Percentiles rank a stretch among this genome's conserved stretches.
These are phyloP conservation scores for Yamadazyma mexicana DNA, from an alignment of 1,139 yeast species.

Conservation along the genomic window DNA sequence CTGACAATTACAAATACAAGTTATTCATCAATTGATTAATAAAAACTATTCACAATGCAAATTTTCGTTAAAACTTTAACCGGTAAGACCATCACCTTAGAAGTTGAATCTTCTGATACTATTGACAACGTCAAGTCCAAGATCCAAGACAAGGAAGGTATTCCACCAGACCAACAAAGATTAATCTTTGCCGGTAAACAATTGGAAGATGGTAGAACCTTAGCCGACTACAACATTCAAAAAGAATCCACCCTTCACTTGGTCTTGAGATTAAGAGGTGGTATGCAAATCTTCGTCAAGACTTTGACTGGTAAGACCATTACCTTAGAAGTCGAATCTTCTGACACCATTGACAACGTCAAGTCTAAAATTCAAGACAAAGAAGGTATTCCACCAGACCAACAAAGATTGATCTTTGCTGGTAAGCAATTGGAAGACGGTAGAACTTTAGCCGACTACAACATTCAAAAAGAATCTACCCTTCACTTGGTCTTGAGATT, in stretches of 20 bases:
- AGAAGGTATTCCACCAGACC: slow-evolving; percentile 55
- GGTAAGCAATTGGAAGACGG: slow-evolving; percentile 68
- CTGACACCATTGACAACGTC: slow-evolving; percentile 71
- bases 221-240: slow-evolving; percentile 31
- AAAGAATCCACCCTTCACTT: slow-evolving; percentile 77
- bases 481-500: slow-evolving; percentile 92
- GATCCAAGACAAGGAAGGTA: slow-evolving; percentile 56
- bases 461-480: slow-evolving; percentile 52
- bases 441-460: slow-evolving; percentile 58
- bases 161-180: slow-evolving; percentile 55
- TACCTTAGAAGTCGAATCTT: slow-evolving; percentile 69
- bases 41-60: slow-evolving; percentile 59
- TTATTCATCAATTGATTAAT: not conserved
- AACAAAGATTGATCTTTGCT: slow-evolving; percentile 56
- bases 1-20: slow-evolving; percentile 4
- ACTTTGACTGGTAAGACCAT: slow-evolving; percentile 90
- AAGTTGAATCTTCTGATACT: slow-evolving; percentile 70
- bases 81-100: slow-evolving; percentile 77
- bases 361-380: slow-evolving; percentile 55
- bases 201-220: slow-evolving; percentile 76
- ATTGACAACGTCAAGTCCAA: slow-evolving; percentile 63
- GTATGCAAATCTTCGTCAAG: slow-evolving; percentile 96
- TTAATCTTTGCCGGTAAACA: slow-evolving; percentile 61
- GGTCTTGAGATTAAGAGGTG: slow-evolving; percentile 96
- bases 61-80: slow-evolving; percentile 94